These are phyloP conservation scores for Epichloe sylvatica DNA, from an alignment of 2,329 filamentous ascomycete species.

Conservation along the genomic window DNA sequence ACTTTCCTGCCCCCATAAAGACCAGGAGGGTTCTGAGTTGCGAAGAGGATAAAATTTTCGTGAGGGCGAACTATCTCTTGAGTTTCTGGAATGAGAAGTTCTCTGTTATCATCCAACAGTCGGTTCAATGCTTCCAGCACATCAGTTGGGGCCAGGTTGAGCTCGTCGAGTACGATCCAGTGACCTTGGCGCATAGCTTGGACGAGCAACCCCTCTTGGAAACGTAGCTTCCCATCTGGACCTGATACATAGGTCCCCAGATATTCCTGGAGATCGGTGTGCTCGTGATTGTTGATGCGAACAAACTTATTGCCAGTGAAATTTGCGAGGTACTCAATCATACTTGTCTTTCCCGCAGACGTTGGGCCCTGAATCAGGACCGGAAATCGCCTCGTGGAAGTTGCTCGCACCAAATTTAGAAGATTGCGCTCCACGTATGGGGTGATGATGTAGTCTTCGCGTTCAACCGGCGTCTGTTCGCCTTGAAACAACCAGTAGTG, in stretches of 20 bases:
- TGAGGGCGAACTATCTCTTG: conserved; percentile 89
- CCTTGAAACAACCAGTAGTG: conserved; percentile 89
- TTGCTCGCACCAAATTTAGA: conserved; percentile 83
- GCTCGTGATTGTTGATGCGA: conserved; percentile 98
- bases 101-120: conserved; percentile 87
- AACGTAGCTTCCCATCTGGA: conserved; percentile 68
- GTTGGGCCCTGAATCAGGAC: conserved; percentile 94
- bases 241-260: conserved; percentile 86
- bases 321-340: conserved; percentile 98
- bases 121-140: conserved; percentile 93
- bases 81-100: conserved; percentile 90
- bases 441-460: conserved; percentile 89
- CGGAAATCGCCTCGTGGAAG: conserved; percentile 81
- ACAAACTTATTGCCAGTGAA: conserved; percentile 94
- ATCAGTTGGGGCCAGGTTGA: conserved; percentile 93
- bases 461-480: conserved; percentile 44
- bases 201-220: conserved; percentile 88
- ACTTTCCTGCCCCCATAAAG: conserved; percentile 91
- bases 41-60: conserved; percentile 93
- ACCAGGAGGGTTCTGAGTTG: conserved; percentile 91
- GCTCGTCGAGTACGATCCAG: conserved; percentile 96
- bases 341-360: conserved; percentile 95
- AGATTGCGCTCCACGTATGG: conserved; percentile 90
- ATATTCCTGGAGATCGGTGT: conserved; percentile 96
- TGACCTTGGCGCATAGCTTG: conserved; percentile 84